Evolutionary conservation across 768 basidiomycete genomes (phyloP).

Genomic region (Suillus cothurnatus): DNA sequence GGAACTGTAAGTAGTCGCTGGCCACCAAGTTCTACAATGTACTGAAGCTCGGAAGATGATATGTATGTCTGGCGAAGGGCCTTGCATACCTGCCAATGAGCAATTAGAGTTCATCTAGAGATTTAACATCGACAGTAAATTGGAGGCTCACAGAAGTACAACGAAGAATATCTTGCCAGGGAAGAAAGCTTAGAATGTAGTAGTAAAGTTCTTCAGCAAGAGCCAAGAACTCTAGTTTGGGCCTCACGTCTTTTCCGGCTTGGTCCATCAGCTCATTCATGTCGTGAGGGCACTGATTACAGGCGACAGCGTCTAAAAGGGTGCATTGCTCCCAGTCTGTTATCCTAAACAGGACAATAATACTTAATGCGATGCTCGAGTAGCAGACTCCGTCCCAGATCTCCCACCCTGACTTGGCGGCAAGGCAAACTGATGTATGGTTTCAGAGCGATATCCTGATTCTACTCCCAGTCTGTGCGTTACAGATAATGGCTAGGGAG

Average conservation of each 20-base stretch:
- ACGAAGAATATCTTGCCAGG: neutral
- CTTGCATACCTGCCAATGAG: neutral
- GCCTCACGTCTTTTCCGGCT: neutral
- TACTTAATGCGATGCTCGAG: neutral
- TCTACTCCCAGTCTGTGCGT: neutral
- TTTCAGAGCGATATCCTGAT: neutral
- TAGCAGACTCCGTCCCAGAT: neutral
- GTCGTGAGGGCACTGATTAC: neutral
- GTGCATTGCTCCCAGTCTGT: neutral
- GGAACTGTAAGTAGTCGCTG: neutral
- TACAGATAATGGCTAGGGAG: neutral
- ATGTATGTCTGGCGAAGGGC: neutral
- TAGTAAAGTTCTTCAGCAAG: conserved; percentile 1
- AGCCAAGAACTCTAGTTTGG: neutral
- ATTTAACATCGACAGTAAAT: neutral
- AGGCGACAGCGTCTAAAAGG: neutral
- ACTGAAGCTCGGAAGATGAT: neutral
- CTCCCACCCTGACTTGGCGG: neutral
- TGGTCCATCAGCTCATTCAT: neutral
- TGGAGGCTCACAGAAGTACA: neutral
- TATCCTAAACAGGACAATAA: neutral
- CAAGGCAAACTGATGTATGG: neutral
- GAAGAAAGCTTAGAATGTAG: neutral
- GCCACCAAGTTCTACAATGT: conserved; percentile 5
- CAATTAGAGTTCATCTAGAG: neutral